Conservation (phyloP, 257 asterid genomes). For the Solanum medicagineum region DNA sequence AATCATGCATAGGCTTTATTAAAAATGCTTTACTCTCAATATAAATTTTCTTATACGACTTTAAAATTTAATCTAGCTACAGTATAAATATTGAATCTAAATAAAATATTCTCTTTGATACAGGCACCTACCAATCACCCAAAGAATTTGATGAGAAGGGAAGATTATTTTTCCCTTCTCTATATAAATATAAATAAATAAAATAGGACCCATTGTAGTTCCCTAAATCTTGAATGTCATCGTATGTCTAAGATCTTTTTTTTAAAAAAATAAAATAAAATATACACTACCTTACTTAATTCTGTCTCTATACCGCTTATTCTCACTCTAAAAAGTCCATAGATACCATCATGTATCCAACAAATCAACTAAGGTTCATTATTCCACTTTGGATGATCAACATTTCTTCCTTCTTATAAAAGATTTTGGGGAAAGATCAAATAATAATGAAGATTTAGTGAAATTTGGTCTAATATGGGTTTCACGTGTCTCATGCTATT, state of each 20-base stretch:
- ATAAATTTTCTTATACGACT: rapidly evolving
- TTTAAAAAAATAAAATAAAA: not conserved
- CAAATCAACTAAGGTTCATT: not conserved
- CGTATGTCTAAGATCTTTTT: conserved; percentile 9
- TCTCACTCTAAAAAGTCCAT: not conserved
- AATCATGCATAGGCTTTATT: too few species aligned
- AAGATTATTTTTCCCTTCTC: not conserved
- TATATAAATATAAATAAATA: too few species aligned
- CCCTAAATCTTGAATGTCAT: not conserved
- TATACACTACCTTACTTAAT: conserved; percentile 17
- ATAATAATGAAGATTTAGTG: too few species aligned
- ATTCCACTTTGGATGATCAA: not conserved
- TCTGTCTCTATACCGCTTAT: not conserved
- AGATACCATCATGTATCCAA: not conserved
- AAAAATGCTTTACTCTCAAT: not conserved
- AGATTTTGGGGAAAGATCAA: too few species aligned
- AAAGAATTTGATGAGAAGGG: conserved; percentile 11
- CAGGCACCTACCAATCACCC: conserved; percentile 10
- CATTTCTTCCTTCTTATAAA: not conserved
- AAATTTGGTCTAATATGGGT: too few species aligned
- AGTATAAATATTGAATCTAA: too few species aligned
- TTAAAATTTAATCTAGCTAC: not conserved
- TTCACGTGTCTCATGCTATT: too few species aligned
- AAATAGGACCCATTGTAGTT: conserved; percentile 6
- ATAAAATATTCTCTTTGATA: not conserved